These are phyloP conservation scores for Calcarisporium arbuscula DNA, from an alignment of 2,329 filamentous ascomycete genomes.

Conservation along the genomic window DNA sequence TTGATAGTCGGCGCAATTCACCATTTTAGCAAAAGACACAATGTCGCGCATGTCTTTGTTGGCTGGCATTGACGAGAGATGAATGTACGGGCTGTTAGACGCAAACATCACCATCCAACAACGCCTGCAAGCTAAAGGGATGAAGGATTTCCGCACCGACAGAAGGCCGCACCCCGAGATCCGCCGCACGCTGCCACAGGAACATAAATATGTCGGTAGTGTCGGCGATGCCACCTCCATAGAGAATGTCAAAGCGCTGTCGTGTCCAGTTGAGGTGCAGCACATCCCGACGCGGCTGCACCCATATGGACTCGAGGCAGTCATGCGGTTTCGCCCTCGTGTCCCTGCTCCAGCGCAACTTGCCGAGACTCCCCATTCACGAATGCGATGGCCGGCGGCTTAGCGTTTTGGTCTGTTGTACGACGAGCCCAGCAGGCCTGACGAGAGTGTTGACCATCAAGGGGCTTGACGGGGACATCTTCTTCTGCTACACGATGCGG, in stretches of 20 bases:
- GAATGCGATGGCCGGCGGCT: neutral
- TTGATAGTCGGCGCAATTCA: too few relatives aligned
- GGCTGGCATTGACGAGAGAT: too few relatives aligned
- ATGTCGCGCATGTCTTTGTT: too few relatives aligned
- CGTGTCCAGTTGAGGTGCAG: neutral
- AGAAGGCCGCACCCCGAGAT: neutral
- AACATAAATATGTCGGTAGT: conserved; percentile 1
- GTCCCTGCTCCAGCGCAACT: too few relatives aligned
- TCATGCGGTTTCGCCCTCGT: neutral
- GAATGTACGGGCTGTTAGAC: neutral
- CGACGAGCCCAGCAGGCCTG: conserved; percentile 3
- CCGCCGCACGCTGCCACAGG: neutral
- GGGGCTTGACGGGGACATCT: conserved; percentile 1
- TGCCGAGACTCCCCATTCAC: too few relatives aligned
- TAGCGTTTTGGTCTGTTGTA: conserved; percentile 4
- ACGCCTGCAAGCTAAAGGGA: conserved; percentile 1
- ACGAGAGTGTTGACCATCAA: conserved; percentile 6
- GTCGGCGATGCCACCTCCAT: too few relatives aligned
- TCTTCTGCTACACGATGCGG: conserved; percentile 4
- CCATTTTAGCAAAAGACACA: neutral
- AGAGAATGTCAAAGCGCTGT: neutral
- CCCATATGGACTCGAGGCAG: neutral
- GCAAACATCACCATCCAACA: neutral
- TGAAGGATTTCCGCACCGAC: neutral
- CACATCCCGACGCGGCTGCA: neutral